Evolutionary conservation across 345 rosid species (phyloP), one percentile per base, ranked within the genome.

Genomic region (Sisymbrium irio): DNA sequence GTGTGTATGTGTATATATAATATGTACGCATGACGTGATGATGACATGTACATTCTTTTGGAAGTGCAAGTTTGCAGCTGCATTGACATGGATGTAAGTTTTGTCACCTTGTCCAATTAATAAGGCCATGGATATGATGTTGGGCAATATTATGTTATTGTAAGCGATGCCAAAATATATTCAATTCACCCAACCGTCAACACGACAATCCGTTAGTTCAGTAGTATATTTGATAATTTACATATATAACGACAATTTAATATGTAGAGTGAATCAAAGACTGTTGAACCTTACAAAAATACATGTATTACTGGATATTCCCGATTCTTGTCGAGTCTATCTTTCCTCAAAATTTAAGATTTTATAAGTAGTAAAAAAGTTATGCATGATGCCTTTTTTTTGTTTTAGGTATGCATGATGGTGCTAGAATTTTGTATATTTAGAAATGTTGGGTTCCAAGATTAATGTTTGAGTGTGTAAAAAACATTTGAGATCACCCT

Each of bases 21-120:
- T 65, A 50, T 12, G 74, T 75, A 61, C 68, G 79, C 69, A 61
- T 75, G 79, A 75, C 69, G 79, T 53, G 58, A 53, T 50, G 57
- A 68, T 75, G 79, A 75, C 74, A 53, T 68, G 63, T 33, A 68
- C 32, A 75, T 60, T 50, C 45, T 55, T 46, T 46, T 74, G 32
- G 15, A 56, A 65, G 40, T 65, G 59, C 72, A 56, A 65, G 53
- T 67, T 59, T 64, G 66, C 50, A 45, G 58, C 35, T 19, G 77
- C 66, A 54, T 56, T 66, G 72, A 39, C 72, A 66, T 47, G 67
- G 67, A 66, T 65, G 19, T 35, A 73, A 64, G n/a, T 64, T 64
- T 73, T 64, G 65, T 42, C 71, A 54, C 57, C 44, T 42, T 54
- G 27, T 35, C 28, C 55, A 19, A 41, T 60, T 17, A 60, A 71